Evolutionary conservation across 2,329 filamentous ascomycete genomes (phyloP).

Genomic region (Pseudocercospora fuligena): DNA sequence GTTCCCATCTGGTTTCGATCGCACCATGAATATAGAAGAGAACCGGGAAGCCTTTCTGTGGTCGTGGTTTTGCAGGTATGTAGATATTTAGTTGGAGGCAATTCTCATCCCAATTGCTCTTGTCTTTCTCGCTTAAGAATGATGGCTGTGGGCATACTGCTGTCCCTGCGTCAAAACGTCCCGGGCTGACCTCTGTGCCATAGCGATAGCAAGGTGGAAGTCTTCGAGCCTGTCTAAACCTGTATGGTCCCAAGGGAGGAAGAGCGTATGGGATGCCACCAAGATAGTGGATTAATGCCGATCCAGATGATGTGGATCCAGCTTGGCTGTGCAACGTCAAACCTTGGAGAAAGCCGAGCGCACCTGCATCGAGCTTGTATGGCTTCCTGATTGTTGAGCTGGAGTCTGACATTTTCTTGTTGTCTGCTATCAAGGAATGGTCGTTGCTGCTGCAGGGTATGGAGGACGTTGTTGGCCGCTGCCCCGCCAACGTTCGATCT

Average conservation of each 20-base stretch:
- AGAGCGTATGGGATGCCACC: slow-evolving; percentile 62
- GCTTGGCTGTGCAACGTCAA: slow-evolving; percentile 45
- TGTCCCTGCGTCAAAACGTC: slow-evolving; percentile 48
- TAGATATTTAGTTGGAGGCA: slow-evolving; percentile 63
- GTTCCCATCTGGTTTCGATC: not conserved
- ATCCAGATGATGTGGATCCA: slow-evolving; percentile 18
- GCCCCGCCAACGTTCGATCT: not conserved
- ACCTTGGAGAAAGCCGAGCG: slow-evolving; percentile 57
- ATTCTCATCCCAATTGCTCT: slow-evolving; percentile 54
- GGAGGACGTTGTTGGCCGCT: not conserved
- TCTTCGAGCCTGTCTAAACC: slow-evolving; percentile 56
- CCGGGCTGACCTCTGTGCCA: slow-evolving; percentile 55
- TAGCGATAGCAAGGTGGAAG: slow-evolving; percentile 57
- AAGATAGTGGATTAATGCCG: slow-evolving; percentile 55
- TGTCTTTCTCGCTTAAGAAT: slow-evolving; percentile 30
- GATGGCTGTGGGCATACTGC: slow-evolving; percentile 58
- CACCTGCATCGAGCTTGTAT: slow-evolving; percentile 44
- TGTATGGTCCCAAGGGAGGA: slow-evolving; percentile 52
- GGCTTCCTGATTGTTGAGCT: slow-evolving; percentile 16
- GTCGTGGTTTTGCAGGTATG: slow-evolving; percentile 55
- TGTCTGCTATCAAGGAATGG: not conserved
- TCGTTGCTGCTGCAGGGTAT: not conserved
- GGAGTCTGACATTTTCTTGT: not conserved
- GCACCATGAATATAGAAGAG: slow-evolving; percentile 60
- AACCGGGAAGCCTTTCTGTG: slow-evolving; percentile 59